A percentile compares a stretch with the other conserved stretches of the same genome.
Conservation (phyloP, 495 filamentous ascomycete species). For the Neurospora intermedia region DNA sequence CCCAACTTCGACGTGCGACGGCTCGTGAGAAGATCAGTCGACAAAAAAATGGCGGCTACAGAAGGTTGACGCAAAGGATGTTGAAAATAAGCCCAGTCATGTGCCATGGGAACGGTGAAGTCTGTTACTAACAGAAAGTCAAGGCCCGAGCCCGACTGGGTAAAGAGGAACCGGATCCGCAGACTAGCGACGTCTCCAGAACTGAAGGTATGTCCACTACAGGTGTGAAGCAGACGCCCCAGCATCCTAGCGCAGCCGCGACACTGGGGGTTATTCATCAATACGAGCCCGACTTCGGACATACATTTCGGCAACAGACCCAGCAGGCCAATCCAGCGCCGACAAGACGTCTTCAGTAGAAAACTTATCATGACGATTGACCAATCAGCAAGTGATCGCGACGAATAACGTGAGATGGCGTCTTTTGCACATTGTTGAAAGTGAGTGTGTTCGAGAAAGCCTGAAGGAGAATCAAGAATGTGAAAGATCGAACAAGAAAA, state of each 20-base stretch:
- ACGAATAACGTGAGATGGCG: not conserved
- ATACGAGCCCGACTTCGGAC: conserved; percentile 19
- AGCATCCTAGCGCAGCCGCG: not conserved
- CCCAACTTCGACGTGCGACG: not conserved
- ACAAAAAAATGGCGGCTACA: not conserved
- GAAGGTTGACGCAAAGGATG: not conserved
- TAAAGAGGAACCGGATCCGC: conserved; percentile 12
- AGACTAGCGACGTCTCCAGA: conserved; percentile 4
- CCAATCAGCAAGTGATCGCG: not conserved
- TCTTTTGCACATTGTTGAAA: not conserved
- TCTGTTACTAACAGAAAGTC: conserved; percentile 24
- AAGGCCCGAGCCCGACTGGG: conserved; percentile 18
- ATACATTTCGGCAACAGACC: not conserved
- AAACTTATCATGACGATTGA: not conserved
- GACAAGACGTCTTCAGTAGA: not conserved
- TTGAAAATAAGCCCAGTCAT: conserved; percentile 11
- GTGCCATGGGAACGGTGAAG: conserved; percentile 9
- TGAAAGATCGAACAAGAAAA: not conserved
- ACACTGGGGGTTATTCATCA: not conserved
- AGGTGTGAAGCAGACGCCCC: not conserved
- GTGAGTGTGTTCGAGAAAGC: not conserved
- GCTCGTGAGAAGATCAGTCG: not conserved
- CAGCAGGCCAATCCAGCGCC: not conserved
- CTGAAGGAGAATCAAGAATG: not conserved
- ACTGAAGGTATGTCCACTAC: not conserved